Conservation (phyloP, 176 grass and related monocot species). For the Microstegium vimineum region DNA sequence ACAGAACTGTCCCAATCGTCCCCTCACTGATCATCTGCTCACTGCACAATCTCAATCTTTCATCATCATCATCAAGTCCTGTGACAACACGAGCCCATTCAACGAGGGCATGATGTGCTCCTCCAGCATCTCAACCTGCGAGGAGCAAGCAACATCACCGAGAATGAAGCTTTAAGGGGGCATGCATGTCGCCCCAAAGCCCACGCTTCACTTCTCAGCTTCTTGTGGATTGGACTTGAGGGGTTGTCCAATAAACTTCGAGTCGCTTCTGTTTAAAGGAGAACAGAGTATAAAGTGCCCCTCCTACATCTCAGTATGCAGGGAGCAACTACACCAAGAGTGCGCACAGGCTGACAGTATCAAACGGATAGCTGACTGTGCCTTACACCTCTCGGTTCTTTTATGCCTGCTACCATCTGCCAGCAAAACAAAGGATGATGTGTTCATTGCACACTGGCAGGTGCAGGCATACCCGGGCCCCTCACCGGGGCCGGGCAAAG, state of each 20-base stretch:
- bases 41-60: not conserved
- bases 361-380: not conserved
- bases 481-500: slow-evolving; percentile 95
- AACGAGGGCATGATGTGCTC: not conserved
- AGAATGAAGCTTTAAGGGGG: not conserved
- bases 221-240: not conserved
- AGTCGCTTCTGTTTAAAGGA: not conserved
- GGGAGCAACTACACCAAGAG: slow-evolving; percentile 28
- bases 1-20: not conserved
- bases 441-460: slow-evolving; percentile 38
- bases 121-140: slow-evolving; percentile 2
- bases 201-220: not conserved
- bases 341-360: slow-evolving; percentile 4
- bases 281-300: not conserved
- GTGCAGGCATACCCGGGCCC: slow-evolving; percentile 96
- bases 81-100: not conserved
- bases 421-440: slow-evolving; percentile 24
- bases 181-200: not conserved
- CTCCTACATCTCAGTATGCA: slow-evolving; percentile 23
- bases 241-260: not conserved
- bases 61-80: not conserved
- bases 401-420: slow-evolving; percentile 62
- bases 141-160: not conserved
- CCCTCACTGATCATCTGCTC: not conserved
- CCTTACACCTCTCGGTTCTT: slow-evolving; percentile 27